These are phyloP conservation scores for Mollisiaceae sp. DNA, from an alignment of 2,329 filamentous ascomycete species.

Conservation along the genomic window DNA sequence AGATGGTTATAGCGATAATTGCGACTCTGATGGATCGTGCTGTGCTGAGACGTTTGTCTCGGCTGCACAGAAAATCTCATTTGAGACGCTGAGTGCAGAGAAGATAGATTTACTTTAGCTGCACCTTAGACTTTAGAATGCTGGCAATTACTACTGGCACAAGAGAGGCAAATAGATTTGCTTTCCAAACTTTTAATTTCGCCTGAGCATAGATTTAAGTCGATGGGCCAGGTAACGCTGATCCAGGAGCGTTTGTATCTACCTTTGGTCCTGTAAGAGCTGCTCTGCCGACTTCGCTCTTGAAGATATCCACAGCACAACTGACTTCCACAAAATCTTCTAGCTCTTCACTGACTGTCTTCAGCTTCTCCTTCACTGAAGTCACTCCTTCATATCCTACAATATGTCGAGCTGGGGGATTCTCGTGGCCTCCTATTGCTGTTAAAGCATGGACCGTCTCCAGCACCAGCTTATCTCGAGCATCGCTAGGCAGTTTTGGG, in stretches of 20 bases:
- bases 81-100: not conserved
- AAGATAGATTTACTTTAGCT: not conserved
- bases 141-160: not conserved
- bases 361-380: slow-evolving; percentile 93
- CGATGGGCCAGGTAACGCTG: slow-evolving; percentile 1
- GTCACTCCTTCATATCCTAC: slow-evolving; percentile 87
- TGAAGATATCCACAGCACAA: slow-evolving; percentile 45
- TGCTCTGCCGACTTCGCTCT: slow-evolving; percentile 39
- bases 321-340: slow-evolving; percentile 96
- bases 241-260: slow-evolving; percentile 21
- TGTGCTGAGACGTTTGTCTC: not conserved
- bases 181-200: not conserved
- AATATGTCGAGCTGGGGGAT: slow-evolving; percentile 92
- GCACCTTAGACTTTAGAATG: not conserved
- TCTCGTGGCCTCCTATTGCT: slow-evolving; percentile 93
- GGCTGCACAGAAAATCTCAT: not conserved
- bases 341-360: slow-evolving; percentile 93
- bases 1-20: not conserved
- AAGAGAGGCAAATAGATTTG: not conserved
- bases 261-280: slow-evolving; percentile 33
- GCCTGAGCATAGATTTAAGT: not conserved
- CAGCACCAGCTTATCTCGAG: slow-evolving; percentile 76
- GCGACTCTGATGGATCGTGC: not conserved
- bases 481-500: slow-evolving; percentile 69
- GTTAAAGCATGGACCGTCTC: slow-evolving; percentile 92